Percentiles rank a stretch among this genome's conserved stretches.
phyloP scores from a whole-genome alignment of 768 basidiomycete species.

The Pleurotus sapidus region DNA sequence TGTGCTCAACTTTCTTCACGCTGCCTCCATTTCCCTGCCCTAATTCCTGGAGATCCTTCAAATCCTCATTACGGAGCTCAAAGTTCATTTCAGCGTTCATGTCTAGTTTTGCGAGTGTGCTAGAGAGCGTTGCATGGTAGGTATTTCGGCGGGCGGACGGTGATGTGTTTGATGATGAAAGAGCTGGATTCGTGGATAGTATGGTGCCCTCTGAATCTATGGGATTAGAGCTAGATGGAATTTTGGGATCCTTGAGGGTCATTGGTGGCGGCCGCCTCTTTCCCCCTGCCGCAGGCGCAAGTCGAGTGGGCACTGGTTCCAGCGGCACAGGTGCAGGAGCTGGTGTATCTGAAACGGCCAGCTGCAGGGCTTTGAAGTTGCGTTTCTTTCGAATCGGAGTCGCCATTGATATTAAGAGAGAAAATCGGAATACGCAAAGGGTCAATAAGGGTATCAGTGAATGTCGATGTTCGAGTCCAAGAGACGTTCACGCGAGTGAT shows the following conservation, averaged over 20 bases:
- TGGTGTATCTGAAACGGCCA: slow-evolving; percentile 51
- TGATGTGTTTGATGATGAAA: slow-evolving; percentile 48
- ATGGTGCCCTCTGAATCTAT: slow-evolving; percentile 23
- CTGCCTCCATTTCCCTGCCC: slow-evolving; percentile 98
- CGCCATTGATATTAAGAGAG: slow-evolving; percentile 26
- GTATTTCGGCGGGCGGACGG: slow-evolving; percentile 60
- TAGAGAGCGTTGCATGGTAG: slow-evolving; percentile 77
- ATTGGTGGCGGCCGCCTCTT: slow-evolving; percentile 85
- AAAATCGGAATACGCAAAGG: background rate
- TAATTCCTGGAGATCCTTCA: slow-evolving; percentile 87
- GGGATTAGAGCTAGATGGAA: slow-evolving; percentile 37
- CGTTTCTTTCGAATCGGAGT: slow-evolving; percentile 85
- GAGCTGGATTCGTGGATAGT: slow-evolving; percentile 35
- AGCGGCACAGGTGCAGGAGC: slow-evolving; percentile 29
- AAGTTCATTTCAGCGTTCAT: slow-evolving; percentile 83
- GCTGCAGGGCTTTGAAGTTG: slow-evolving; percentile 85
- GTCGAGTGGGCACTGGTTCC: slow-evolving; percentile 45
- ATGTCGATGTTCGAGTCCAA: background rate
- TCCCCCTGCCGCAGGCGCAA: slow-evolving; percentile 45
- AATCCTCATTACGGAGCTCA: slow-evolving; percentile 84
- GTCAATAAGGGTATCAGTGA: background rate
- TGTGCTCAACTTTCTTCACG: slow-evolving; percentile 93
- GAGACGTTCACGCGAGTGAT: background rate
- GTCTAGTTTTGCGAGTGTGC: slow-evolving; percentile 83
- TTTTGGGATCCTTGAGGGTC: slow-evolving; percentile 72